Conservation (phyloP, 1,284 basidiomycete species). For the Ustilago hordei region DNA sequence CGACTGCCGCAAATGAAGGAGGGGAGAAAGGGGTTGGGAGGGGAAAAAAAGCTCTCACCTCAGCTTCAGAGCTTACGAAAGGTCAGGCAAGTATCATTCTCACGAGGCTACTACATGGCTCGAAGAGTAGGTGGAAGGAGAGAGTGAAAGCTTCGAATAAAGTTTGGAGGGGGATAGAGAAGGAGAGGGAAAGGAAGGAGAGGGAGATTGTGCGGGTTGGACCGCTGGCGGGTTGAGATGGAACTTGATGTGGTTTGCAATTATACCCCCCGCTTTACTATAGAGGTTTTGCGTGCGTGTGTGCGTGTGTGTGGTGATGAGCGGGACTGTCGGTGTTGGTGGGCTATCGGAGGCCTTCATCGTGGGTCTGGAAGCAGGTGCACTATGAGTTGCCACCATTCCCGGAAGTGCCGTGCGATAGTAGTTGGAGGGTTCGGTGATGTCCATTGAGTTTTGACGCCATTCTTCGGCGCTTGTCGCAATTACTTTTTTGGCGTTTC, state of each 20-base stretch:
- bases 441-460: no score
- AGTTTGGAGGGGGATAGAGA: slow-evolving; percentile 29
- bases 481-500: no score
- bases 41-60: slow-evolving; percentile 37
- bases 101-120: slow-evolving; percentile 50
- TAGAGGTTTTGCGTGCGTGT: neutral
- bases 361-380: no score
- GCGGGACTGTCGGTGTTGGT: neutral
- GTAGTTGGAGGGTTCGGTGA: no score
- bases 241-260: neutral
- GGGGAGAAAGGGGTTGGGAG: slow-evolving; percentile 3
- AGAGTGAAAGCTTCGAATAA: slow-evolving; percentile 44
- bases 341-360: neutral
- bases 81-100: slow-evolving; percentile 57
- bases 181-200: slow-evolving; percentile 36
- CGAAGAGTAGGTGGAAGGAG: slow-evolving; percentile 51
- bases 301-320: neutral
- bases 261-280: slow-evolving; percentile 10
- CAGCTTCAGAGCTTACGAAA: slow-evolving; percentile 42
- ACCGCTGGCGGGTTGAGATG: slow-evolving; percentile 20
- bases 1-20: neutral
- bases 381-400: no score
- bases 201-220: slow-evolving; percentile 54
- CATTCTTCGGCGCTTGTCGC: no score
- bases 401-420: no score